Conservation (phyloP, 805 yeast species). For the Suhomyces faveliae region DNA sequence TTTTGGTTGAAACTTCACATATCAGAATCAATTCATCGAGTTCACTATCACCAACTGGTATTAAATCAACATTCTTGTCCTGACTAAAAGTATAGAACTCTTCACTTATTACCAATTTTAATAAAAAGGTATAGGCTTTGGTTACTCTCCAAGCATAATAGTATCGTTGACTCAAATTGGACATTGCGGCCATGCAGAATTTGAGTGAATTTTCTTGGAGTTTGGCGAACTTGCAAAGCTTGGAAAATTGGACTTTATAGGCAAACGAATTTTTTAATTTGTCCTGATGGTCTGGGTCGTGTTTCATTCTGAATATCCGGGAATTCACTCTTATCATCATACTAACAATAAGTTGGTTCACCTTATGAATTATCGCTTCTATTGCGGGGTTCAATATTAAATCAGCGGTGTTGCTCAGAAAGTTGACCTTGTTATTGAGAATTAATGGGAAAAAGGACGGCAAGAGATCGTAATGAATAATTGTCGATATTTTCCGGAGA, state of each 20-base stretch:
- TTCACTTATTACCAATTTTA: constrained; percentile 33
- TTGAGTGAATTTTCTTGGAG: constrained; percentile 19
- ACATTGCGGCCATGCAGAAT: constrained; percentile 16
- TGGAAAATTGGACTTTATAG: constrained; percentile 22
- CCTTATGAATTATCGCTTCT: constrained; percentile 25
- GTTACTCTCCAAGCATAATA: constrained; percentile 68
- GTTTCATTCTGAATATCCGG: constrained; percentile 22
- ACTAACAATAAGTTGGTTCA: constrained; percentile 26
- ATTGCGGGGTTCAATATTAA: constrained; percentile 41
- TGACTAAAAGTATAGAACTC: constrained; percentile 18
- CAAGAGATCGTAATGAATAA: constrained; percentile 26
- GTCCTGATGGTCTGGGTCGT: constrained; percentile 16
- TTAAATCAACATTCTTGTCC: constrained; percentile 12
- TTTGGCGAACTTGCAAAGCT: constrained; percentile 25
- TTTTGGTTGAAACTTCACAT: constrained; percentile 23
- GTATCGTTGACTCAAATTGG: constrained; percentile 53
- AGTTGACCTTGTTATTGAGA: constrained; percentile 30
- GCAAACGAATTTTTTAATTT: constrained; percentile 15
- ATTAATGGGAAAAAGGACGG: constrained; percentile 33
- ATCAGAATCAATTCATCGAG: constrained; percentile 27
- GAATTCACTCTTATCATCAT: constrained; percentile 23
- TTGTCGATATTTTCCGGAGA: constrained; percentile 28
- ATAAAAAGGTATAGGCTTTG: constrained; percentile 50
- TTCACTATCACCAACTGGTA: constrained; percentile 18
- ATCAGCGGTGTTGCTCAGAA: constrained; percentile 41